Base-by-base conservation (phyloP, 2,329 filamentous ascomycete species). In the Pyricularia grisea region DNA sequence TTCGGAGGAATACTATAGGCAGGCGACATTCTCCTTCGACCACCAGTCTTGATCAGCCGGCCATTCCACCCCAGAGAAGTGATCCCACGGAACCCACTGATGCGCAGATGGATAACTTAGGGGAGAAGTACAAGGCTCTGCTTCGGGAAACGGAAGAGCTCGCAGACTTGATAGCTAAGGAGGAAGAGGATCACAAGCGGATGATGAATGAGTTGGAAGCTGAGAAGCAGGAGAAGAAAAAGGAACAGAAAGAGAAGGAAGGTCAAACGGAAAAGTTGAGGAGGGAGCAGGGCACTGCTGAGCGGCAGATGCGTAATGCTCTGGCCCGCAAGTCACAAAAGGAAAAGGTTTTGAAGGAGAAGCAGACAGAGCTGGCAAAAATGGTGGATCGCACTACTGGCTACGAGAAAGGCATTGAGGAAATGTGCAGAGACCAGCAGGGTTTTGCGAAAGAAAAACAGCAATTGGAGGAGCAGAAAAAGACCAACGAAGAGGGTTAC, bases 201-300 rank as follows among this genome's bases (percentile, higher is more conserved):
- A 80, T 87, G 68, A 80, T 92, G 72, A 85, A 88, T 58, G 88
- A 92, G 64, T 77, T 97, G 36, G 87, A 90, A 68, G 88, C 88
- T 70, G 92, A 97, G 74, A 90, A 92, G 70, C 92, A 96, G 72
- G 86, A 90, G 67, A 88, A 97, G 77, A 90, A 87, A 74, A 89
- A 90, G 71, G 85, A 89, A 25, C 83, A 95, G 68, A 95, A 92
- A 76, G 92, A 97, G 75, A 97, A 96, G 77, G 94, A 98, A 72
- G 93, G 96, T 74, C 91, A 90, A 67, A 97, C 93, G 66, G 89
- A 92, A 64, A 93, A 93, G 75, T 80, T 97, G 68, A 92, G 91
- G 75, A 90, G 90, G 71, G 90, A 94, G 75, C 89, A 96, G 68
- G 90, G 92, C 68, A 88, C 87, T 65, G 88, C 94, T 6, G 93